Evolutionary conservation across 2,329 filamentous ascomycete genomes (phyloP), one percentile per base, ranked within the genome.

Genomic region (Didymella lethalis): DNA sequence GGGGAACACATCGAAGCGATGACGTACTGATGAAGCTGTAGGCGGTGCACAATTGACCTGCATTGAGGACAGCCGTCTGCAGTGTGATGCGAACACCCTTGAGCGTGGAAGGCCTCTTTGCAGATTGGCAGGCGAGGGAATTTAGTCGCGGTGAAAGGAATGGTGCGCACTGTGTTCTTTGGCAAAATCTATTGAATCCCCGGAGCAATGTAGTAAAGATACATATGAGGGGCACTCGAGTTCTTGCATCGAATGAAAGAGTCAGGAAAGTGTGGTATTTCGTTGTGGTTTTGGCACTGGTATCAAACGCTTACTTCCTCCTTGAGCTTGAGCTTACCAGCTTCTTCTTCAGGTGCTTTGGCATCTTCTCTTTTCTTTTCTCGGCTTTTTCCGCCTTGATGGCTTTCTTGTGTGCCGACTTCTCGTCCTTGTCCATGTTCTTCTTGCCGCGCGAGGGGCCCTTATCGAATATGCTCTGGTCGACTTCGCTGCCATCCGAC

Each of bases 321-420:
- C 86, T 82, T 55, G 86, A 82, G 16, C 84, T 83, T 63, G 82
- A 82, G 55, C 84, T 85, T 26, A 96, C 86, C 57, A 96, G 79
- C 75, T 90, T 91, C 83, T 97, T 98, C 85, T 99, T 99, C 32
- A 97, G 66, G 75, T 96, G 88, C 80, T 99, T 99, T 0, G 95
- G 94, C 80, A 99, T 96, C 83, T 99, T 99, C 4, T 91, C 90
- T 77, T 94, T 92, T 60, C 95, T 84, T 82, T 96, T 93, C 77
- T 97, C 93, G 34, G 92, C 88, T 81, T 97, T 97, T 71, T 93
- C 94, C 72, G 97, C 94, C 80, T 98, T 99, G 67, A 97, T 90
- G 1, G 90, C 89, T 75, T 87, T 86, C 77, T 99, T 99, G 77
- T 97, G 95, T 65, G 87, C 87, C 66, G 89, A 90, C 77, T 97